Base-by-base conservation (phyloP, 768 basidiomycete species). In the Kondoa subrosea region DNA sequence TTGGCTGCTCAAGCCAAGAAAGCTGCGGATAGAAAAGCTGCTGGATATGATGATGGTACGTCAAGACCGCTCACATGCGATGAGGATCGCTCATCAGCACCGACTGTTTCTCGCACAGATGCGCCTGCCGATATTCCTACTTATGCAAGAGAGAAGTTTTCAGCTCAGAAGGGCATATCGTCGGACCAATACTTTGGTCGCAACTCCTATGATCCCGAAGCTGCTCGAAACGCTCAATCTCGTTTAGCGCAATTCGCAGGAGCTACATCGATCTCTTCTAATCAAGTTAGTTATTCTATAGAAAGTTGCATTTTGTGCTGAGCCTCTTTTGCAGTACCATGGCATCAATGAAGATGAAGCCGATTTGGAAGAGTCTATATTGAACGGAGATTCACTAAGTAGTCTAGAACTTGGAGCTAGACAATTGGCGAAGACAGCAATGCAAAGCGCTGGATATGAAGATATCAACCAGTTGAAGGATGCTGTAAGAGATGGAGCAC, bases 121-220 rank as follows among this genome's bases (percentile, higher is more conserved):
- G 63, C 34, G 27, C 21, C 21, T 31, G 64, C 31, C 40, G 57
- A 33, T 59, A 34, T 59, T 29, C 33, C 26, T 32, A 91, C 84
- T 2, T 83, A 83, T 21, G 93, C 95, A 0, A 84, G 91, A 67
- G 87, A 92, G 4, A 89, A 88, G 73, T 99, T 97, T 76, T 89
- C 90, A 1, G 77, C 75, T 68, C 95, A 97, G 76, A 99, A 96
- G 78, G 91, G 84, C 66, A 99, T 99, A 76, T 96, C 92, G 3
- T 93, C 91, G 2, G 95, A 97, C 75, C 91, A 91, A 88, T 96
- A 87, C 80, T 97, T 97, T 76, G 90, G 86, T 27, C 83, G 93
- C 56, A 87, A 87, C 62, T 77, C 85, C 26, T 96, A 95, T 78
- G 92, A 97, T 75, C 84, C 89, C 1, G 74, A 76, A 40, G 81